Conservation (phyloP, 75 land plant species). For the Larix kaempferi region DNA sequence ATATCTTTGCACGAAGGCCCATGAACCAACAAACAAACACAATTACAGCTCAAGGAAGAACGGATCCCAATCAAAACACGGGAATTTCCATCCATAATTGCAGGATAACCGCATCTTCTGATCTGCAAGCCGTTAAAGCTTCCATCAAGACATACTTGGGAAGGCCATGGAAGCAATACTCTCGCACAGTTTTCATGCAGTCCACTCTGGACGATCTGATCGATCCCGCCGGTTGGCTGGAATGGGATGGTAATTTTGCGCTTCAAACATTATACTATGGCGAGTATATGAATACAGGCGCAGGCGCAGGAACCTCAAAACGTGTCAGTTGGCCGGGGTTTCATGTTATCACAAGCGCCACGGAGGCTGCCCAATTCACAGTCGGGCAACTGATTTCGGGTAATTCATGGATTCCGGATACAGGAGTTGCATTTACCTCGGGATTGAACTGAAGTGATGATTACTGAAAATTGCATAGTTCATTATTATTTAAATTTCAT, state of each 20-base stretch:
- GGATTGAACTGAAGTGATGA: neutral
- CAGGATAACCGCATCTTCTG: neutral
- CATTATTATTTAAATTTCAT: too few species aligned
- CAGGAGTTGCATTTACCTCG: neutral
- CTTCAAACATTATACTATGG: neutral
- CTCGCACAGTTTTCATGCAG: slow-evolving; percentile 3
- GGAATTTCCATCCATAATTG: slow-evolving; percentile 22
- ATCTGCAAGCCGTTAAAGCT: neutral
- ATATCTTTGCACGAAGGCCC: neutral
- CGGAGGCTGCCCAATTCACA: neutral
- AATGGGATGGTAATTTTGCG: neutral
- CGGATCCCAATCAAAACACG: slow-evolving; percentile 12
- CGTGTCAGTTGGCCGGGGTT: neutral
- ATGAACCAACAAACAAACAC: slow-evolving; percentile 13
- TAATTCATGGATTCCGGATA: slow-evolving; percentile 3
- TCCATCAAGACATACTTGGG: slow-evolving; percentile 2
- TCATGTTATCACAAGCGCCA: neutral
- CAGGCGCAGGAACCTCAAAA: neutral
- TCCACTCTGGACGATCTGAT: neutral
- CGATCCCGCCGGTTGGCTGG: neutral
- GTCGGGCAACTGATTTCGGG: neutral
- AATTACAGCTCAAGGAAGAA: slow-evolving; percentile 20
- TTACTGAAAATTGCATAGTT: too few species aligned
- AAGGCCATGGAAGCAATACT: slow-evolving; percentile 10
- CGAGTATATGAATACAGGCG: slow-evolving; percentile 2